Base-by-base conservation (phyloP, 2,329 filamentous ascomycete species). In the Trichoderma arundinaceum region DNA sequence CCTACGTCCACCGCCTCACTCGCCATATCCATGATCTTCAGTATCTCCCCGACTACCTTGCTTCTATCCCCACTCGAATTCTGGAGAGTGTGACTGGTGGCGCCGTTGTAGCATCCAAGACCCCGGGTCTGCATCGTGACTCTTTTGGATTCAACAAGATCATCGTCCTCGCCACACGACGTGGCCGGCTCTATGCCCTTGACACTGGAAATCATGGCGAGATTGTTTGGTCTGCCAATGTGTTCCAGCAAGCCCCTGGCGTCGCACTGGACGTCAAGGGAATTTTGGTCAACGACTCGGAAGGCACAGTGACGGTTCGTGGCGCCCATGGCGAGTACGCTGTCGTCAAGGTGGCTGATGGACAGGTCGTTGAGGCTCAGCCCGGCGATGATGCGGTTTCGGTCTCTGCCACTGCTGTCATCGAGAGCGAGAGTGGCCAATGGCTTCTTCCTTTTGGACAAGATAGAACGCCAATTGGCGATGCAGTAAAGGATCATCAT, bases 131-230 rank as follows among this genome's bases (percentile, higher is more conserved):
- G n/a, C 79, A 81, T 17, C 84, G 88, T 15, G 91, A 95, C 72
- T 87, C 84, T 44, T 98, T 98, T 76, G 94, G 94, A 4, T 94
- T 97, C 78, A 90, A 92, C 76, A 96, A 97, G 78, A 81, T 94
- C 38, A 86, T 94, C 6, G 82, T 97, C 65, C 81, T 97, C 58
- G 93, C 90, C 6, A 97, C 94, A 1, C 84, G 87, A 63, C 89
- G 88, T 65, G 94, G 94, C 13, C 89, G 91, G 69, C 79, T 98
- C 17, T 90, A 94, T 70, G 92, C 90, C 3, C 81, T 99, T 19
- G 89, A 97, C 76, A 87, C 89, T 39, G 92, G 89, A 28, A 89
- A 88, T 66, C 83, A 90, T 12, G 93, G 93, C 4, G 83, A 83
- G 41, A 81, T 97, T 9, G 78, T 91, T 17, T 98, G 95, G 95